Conservation (phyloP, 2,329 filamentous ascomycete genomes). For the Talaromyces amestolkiae region DNA sequence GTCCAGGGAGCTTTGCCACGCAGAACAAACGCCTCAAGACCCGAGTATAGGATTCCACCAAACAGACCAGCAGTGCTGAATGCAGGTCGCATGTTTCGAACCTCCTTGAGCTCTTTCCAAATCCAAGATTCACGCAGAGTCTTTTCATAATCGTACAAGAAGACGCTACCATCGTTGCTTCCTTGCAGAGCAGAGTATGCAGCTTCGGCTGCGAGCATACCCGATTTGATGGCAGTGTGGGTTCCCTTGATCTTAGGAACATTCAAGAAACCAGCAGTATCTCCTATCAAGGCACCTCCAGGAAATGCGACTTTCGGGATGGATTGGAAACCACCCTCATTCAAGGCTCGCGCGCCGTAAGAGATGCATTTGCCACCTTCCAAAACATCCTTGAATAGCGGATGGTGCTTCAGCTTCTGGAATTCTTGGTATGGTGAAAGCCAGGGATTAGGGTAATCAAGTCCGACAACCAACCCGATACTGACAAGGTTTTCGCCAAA, state of each 20-base stretch:
- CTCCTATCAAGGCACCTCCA: slow-evolving; percentile 89
- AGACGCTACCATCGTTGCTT: slow-evolving; percentile 66
- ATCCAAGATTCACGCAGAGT: slow-evolving; percentile 79
- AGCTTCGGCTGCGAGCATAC: slow-evolving; percentile 93
- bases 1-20: slow-evolving; percentile 90
- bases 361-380: slow-evolving; percentile 97
- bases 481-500: slow-evolving; percentile 96
- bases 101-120: slow-evolving; percentile 91
- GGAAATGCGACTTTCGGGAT: slow-evolving; percentile 97
- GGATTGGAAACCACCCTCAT: slow-evolving; percentile 95
- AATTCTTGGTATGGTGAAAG: slow-evolving; percentile 93
- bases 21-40: slow-evolving; percentile 82
- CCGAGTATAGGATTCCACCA: slow-evolving; percentile 88
- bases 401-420: slow-evolving; percentile 97
- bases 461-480: slow-evolving; percentile 83
- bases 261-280: slow-evolving; percentile 95
- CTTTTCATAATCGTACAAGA: slow-evolving; percentile 93
- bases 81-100: slow-evolving; percentile 95
- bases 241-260: slow-evolving; percentile 98
- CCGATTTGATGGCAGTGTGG: slow-evolving; percentile 95
- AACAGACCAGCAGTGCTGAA: slow-evolving; percentile 87
- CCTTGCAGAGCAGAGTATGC: slow-evolving; percentile 71
- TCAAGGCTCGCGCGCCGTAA: slow-evolving; percentile 85
- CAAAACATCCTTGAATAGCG: slow-evolving; percentile 80
- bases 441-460: slow-evolving; percentile 97